Evolutionary conservation across 2,329 filamentous ascomycete genomes (phyloP).

Genomic region (Cryphonectria radicalis): DNA sequence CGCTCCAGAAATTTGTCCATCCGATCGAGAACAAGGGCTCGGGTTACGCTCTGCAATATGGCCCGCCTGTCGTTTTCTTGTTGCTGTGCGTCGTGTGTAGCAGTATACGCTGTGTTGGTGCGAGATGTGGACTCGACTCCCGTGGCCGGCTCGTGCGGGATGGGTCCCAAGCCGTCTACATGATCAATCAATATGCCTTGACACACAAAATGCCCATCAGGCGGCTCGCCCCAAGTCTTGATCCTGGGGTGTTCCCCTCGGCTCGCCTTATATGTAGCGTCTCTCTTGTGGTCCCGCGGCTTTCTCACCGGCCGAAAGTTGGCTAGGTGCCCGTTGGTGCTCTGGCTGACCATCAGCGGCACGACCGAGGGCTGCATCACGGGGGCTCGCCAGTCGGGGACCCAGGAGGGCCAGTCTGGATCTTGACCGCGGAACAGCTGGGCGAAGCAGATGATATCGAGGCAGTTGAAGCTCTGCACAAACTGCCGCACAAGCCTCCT

Average conservation of each 20-base stretch:
- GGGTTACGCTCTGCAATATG: not conserved
- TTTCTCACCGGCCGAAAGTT: constrained; percentile 18
- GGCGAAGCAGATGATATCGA: constrained; percentile 22
- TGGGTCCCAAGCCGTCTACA: constrained; percentile 17
- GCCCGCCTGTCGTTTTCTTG: not conserved
- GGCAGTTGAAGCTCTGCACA: constrained; percentile 8
- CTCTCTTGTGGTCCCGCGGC: not conserved
- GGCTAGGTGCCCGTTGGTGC: constrained; percentile 16
- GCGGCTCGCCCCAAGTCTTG: not conserved
- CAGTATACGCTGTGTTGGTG: not conserved
- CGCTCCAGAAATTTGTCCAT: constrained; percentile 18
- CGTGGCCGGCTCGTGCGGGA: not conserved
- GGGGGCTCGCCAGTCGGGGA: constrained; percentile 21
- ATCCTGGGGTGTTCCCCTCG: not conserved
- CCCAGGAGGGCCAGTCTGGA: constrained; percentile 19
- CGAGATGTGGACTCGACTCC: constrained; percentile 12
- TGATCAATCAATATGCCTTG: constrained; percentile 15
- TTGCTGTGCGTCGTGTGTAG: not conserved
- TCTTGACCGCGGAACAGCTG: constrained; percentile 15
- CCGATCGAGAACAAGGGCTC: constrained; percentile 19
- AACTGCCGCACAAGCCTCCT: constrained; percentile 17
- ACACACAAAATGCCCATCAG: constrained; percentile 3
- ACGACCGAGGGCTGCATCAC: constrained; percentile 14
- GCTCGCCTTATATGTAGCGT: constrained; percentile 11
- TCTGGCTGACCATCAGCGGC: constrained; percentile 25